Percentiles rank a stretch among this genome's conserved stretches.
Evolutionary conservation across 23 red algal genomes (phyloP).

Genomic region (Gracilaria domingensis): DNA sequence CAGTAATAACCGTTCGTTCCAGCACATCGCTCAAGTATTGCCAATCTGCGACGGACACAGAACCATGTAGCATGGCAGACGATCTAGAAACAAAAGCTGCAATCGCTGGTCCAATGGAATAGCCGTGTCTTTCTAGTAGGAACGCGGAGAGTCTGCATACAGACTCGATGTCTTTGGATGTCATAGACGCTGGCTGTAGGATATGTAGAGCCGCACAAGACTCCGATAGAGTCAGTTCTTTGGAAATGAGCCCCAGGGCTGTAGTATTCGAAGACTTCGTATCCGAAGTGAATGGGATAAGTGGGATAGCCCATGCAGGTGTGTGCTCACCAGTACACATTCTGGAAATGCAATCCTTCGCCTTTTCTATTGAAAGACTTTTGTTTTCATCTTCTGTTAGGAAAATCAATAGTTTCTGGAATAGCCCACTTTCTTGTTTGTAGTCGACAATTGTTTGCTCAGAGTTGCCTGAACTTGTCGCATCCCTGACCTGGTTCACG

Average conservation of each 20-base stretch:
- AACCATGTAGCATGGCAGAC: background rate
- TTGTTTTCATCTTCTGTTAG: background rate
- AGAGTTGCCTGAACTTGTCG: background rate
- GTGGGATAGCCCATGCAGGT: background rate
- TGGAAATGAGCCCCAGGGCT: background rate
- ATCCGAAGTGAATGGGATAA: slow-evolving; percentile 4
- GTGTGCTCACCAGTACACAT: no score
- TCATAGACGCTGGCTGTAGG: slow-evolving; percentile 12
- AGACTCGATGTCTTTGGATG: slow-evolving; percentile 3
- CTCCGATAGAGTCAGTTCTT: background rate
- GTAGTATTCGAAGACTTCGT: background rate
- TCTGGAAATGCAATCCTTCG: background rate
- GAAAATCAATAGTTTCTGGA: background rate
- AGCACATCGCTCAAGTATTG: slow-evolving; percentile 1
- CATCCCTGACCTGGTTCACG: background rate
- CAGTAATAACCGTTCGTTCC: background rate
- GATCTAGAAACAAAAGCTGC: slow-evolving; percentile 16
- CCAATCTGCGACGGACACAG: background rate
- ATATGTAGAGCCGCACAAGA: background rate
- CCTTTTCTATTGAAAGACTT: background rate
- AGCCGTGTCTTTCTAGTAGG: background rate
- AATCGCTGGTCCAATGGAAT: background rate
- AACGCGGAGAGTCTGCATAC: background rate
- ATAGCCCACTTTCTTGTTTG: background rate
- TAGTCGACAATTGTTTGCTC: background rate